Evolutionary conservation across 2,329 filamentous ascomycete genomes (phyloP).

Genomic region (Sordariomycetes sp.): DNA sequence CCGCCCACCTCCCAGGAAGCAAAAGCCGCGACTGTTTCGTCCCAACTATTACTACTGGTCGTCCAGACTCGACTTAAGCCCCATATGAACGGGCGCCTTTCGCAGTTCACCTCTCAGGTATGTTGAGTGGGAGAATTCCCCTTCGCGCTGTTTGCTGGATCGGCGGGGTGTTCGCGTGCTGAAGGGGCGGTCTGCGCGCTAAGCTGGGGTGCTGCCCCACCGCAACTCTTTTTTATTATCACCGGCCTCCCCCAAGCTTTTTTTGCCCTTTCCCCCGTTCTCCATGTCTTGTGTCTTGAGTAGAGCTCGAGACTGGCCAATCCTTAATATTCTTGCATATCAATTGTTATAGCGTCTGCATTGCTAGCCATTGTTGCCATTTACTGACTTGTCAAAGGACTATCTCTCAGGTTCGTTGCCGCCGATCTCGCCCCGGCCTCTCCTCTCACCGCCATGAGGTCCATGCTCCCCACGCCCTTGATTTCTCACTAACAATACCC

Average conservation of each 20-base stretch:
- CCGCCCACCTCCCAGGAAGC: background rate
- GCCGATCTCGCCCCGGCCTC: slow-evolving; percentile 5
- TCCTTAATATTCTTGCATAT: background rate
- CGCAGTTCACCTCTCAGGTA: slow-evolving; percentile 83
- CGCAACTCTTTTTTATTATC: background rate
- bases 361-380: background rate
- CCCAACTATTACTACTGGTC: background rate
- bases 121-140: slow-evolving; percentile 14
- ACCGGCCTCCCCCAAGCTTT: background rate
- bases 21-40: background rate
- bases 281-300: background rate
- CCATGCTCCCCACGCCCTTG: slow-evolving; percentile 7
- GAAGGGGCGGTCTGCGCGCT: slow-evolving; percentile 1
- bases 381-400: slow-evolving; percentile 36
- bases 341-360: background rate
- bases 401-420: slow-evolving; percentile 61
- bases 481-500: slow-evolving; percentile 10
- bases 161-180: background rate
- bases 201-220: background rate
- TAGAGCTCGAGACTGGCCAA: slow-evolving; percentile 3
- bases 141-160: background rate
- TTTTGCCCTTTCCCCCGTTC: background rate
- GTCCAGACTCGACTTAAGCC: slow-evolving; percentile 1
- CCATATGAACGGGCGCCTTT: slow-evolving; percentile 77
- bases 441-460: slow-evolving; percentile 33